These are phyloP conservation scores for Hericium alpestre DNA, from an alignment of 768 basidiomycete species.

Conservation along the genomic window DNA sequence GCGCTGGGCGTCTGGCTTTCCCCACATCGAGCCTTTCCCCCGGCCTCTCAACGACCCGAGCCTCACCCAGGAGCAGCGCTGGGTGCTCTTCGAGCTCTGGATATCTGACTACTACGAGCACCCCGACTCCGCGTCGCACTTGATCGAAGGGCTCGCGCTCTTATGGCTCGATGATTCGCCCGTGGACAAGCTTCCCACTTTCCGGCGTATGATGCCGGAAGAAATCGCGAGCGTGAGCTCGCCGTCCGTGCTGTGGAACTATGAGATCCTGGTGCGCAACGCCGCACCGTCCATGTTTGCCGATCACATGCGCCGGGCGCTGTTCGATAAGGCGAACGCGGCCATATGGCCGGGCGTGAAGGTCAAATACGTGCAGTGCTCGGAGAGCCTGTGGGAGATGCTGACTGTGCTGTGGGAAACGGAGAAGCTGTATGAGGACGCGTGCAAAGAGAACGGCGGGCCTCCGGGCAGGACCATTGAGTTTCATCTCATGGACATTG, in stretches of 20 bases:
- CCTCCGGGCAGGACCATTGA: not conserved
- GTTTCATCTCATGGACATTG: not conserved
- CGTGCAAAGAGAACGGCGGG: not conserved
- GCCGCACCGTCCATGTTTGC: not conserved
- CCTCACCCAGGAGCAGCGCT: not conserved
- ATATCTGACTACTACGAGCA: not conserved
- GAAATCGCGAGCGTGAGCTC: not conserved
- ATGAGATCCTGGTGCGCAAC: not conserved
- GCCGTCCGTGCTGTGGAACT: not conserved
- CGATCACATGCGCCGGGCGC: not conserved
- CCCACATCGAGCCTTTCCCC: not conserved
- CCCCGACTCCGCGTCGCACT: not conserved
- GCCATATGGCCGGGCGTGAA: not conserved
- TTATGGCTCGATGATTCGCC: no score
- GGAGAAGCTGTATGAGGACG: not conserved
- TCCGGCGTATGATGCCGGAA: not conserved
- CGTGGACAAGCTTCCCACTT: not conserved
- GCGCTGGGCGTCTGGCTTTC: not conserved
- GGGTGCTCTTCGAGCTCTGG: not conserved
- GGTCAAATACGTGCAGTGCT: not conserved
- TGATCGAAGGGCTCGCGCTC: not conserved
- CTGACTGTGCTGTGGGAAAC: not conserved
- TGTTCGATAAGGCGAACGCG: not conserved
- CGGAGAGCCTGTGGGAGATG: not conserved
- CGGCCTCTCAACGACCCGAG: not conserved